phyloP scores from a whole-genome alignment of 371 early-diverging fungal genomes.

The Mucor piriformis region DNA sequence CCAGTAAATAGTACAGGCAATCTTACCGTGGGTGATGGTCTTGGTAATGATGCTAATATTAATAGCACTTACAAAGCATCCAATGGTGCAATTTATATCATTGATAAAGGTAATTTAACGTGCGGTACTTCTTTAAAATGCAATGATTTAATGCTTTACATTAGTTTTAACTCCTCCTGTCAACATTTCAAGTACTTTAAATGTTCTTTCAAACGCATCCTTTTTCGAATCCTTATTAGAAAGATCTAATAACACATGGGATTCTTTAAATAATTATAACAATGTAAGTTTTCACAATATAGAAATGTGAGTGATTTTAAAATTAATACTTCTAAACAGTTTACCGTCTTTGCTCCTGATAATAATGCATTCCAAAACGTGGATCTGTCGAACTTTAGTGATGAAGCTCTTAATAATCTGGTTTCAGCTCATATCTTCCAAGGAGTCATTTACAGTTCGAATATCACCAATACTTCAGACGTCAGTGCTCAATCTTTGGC shows the following conservation, averaged over 20 bases:
- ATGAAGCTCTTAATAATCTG: constrained; percentile 16
- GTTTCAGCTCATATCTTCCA: constrained; percentile 40
- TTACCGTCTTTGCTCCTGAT: constrained; percentile 39
- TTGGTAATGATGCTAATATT: constrained; percentile 31
- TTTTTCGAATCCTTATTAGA: constrained; percentile 9
- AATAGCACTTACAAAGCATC: constrained; percentile 30
- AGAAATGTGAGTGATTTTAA: too few species aligned
- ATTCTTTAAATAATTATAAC: not conserved
- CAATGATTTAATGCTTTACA: not conserved
- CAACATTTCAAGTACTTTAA: constrained; percentile 16
- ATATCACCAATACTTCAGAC: constrained; percentile 32
- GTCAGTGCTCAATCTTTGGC: constrained; percentile 1
- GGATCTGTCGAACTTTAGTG: constrained; percentile 2
- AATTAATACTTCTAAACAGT: too few species aligned
- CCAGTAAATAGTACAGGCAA: not conserved
- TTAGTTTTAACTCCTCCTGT: constrained; percentile 41
- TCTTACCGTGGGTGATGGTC: constrained; percentile 17
- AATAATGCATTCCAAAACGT: constrained; percentile 26
- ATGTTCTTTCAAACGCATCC: constrained; percentile 17
- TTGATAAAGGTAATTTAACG: constrained; percentile 29
- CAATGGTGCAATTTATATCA: constrained; percentile 43
- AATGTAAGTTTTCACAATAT: not conserved
- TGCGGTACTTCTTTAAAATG: not conserved
- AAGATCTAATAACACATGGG: not conserved
- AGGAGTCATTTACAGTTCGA: constrained; percentile 45